Conservation (phyloP, 2,329 filamentous ascomycete species). For the Colletotrichum trifolii region DNA sequence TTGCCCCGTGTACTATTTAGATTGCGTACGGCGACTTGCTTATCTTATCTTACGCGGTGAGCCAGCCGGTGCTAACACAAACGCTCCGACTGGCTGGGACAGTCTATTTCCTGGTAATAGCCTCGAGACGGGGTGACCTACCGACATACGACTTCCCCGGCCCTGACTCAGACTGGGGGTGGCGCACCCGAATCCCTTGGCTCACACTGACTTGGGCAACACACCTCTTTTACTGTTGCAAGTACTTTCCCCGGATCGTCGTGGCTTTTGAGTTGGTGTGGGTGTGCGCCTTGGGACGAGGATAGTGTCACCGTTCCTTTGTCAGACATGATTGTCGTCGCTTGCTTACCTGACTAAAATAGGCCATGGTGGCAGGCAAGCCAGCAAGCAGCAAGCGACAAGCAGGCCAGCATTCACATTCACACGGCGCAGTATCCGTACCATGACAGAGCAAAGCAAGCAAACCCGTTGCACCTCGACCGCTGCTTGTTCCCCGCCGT, state of each 20-base stretch:
- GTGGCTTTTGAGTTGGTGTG: slow-evolving; percentile 3
- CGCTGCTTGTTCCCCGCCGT: slow-evolving; percentile 7
- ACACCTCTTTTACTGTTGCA: slow-evolving; percentile 11
- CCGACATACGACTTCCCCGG: slow-evolving; percentile 12
- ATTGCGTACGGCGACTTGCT: slow-evolving; percentile 3
- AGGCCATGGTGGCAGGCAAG: background rate
- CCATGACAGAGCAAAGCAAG: background rate
- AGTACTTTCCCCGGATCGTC: slow-evolving; percentile 25
- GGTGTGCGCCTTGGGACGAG: slow-evolving; percentile 21
- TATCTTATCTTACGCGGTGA: background rate
- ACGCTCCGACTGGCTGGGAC: slow-evolving; percentile 14
- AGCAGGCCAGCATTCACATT: no score
- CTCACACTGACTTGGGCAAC: slow-evolving; percentile 3
- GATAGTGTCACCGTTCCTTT: slow-evolving; percentile 14
- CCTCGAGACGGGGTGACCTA: slow-evolving; percentile 5
- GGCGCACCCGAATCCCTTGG: slow-evolving; percentile 15
- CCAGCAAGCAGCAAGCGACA: no score
- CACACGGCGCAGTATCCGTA: no score
- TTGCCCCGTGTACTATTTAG: slow-evolving; percentile 7
- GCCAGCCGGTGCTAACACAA: slow-evolving; percentile 6
- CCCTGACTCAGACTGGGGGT: slow-evolving; percentile 35
- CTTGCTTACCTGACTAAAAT: background rate
- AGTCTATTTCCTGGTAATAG: background rate
- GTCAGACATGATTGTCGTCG: background rate
- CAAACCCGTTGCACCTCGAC: slow-evolving; percentile 14